phyloP scores from a whole-genome alignment of 805 yeast genomes.

The Ogataea saltuana region DNA sequence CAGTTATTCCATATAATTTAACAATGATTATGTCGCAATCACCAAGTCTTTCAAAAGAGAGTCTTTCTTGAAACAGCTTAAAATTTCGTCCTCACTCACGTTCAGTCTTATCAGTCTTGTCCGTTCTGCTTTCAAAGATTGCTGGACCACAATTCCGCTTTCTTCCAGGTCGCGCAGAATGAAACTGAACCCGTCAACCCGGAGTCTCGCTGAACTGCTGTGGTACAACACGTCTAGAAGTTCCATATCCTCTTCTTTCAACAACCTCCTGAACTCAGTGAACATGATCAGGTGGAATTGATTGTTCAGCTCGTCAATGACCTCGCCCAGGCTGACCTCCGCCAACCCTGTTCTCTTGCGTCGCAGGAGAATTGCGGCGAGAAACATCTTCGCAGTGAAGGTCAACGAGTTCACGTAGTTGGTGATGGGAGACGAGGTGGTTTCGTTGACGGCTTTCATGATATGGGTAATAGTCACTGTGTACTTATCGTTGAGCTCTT shows the following conservation, averaged over 20 bases:
- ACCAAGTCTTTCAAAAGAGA: conserved; percentile 39
- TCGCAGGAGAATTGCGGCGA: conserved; percentile 67
- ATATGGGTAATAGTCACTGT: conserved; percentile 73
- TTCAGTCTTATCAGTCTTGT: conserved; percentile 62
- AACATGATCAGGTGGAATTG: conserved; percentile 31
- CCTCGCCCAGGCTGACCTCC: conserved; percentile 72
- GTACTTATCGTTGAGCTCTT: conserved; percentile 40
- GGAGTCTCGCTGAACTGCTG: conserved; percentile 33
- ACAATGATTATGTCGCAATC: conserved; percentile 11
- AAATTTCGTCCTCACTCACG: conserved; percentile 69
- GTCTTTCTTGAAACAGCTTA: conserved; percentile 61
- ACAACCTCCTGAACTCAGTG: conserved; percentile 30
- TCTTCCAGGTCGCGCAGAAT: conserved; percentile 72
- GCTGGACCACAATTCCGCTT: conserved; percentile 72
- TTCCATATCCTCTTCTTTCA: conserved; percentile 26
- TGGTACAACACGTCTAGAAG: conserved; percentile 31
- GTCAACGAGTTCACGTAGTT: conserved; percentile 60
- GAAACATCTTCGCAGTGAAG: conserved; percentile 66
- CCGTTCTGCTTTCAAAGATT: conserved; percentile 68
- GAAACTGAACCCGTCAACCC: conserved; percentile 60
- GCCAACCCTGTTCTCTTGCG: conserved; percentile 67
- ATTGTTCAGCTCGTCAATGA: conserved; percentile 71
- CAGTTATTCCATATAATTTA: background rate
- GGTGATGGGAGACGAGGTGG: conserved; percentile 72
- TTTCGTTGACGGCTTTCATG: conserved; percentile 75